A percentile compares a stretch with the other conserved stretches of the same genome.
Conservation (phyloP, 352 stramenopile genomes). For the Peronospora farinosa region DNA sequence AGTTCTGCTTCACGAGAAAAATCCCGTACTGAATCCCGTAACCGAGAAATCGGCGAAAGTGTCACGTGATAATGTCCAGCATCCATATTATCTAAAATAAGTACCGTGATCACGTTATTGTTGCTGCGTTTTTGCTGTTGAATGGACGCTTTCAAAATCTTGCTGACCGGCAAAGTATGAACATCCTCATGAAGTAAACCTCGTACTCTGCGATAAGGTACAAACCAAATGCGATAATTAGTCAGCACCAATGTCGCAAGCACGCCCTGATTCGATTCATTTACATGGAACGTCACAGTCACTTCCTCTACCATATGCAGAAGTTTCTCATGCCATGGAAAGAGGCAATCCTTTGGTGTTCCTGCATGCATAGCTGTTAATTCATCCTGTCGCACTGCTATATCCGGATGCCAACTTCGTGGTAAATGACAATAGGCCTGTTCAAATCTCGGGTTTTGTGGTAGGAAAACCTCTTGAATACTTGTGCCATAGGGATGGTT, state of each 20-base stretch:
- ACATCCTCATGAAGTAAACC: conserved; percentile 79
- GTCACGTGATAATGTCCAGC: conserved; percentile 82
- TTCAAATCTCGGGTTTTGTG: conserved; percentile 75
- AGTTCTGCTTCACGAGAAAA: conserved; percentile 64
- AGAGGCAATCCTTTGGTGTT: conserved; percentile 65
- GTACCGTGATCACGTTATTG: conserved; percentile 61
- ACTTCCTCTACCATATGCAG: conserved; percentile 84
- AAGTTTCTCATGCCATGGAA: conserved; percentile 79
- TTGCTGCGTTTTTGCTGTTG: conserved; percentile 80
- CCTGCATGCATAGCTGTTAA: conserved; percentile 57
- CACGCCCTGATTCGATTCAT: conserved; percentile 79
- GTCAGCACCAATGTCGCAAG: conserved; percentile 73
- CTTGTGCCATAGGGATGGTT: conserved; percentile 65
- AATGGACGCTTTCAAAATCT: conserved; percentile 73
- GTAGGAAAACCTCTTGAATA: conserved; percentile 75
- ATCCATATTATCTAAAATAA: conserved; percentile 83
- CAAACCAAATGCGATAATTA: conserved; percentile 83
- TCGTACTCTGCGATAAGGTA: conserved; percentile 68
- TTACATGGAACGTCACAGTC: conserved; percentile 84
- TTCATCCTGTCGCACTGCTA: conserved; percentile 55
- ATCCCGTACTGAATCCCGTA: conserved; percentile 63
- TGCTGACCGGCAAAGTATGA: conserved; percentile 71
- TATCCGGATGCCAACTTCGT: conserved; percentile 74
- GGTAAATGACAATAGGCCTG: conserved; percentile 70
- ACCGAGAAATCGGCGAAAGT: conserved; percentile 64